Evolutionary conservation across 305 asterid species (phyloP).

Genomic region (Caryopteris hybrid): DNA sequence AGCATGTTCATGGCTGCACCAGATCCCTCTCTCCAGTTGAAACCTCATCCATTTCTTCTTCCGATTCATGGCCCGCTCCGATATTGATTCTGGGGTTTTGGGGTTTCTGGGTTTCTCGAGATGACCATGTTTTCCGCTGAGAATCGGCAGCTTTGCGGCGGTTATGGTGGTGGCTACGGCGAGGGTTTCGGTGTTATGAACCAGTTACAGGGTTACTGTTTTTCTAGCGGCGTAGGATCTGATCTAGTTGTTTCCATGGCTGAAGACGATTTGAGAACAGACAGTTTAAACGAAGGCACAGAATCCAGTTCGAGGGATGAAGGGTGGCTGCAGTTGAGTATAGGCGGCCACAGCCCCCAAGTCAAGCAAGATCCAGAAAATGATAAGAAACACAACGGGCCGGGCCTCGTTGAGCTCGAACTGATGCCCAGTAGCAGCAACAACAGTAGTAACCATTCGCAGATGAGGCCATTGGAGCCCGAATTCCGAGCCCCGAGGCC

Average conservation of each 20-base stretch:
- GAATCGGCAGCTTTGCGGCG: conserved; percentile 20
- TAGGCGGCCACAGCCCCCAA: conserved; percentile 47
- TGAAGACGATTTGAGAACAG: conserved; percentile 42
- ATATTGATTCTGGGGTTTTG: conserved; percentile 15
- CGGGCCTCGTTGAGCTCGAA: conserved; percentile 53
- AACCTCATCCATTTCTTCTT: no score
- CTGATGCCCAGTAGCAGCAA: conserved; percentile 38
- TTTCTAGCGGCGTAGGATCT: conserved; percentile 30
- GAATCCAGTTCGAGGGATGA: conserved; percentile 40
- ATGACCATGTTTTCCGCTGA: conserved; percentile 66
- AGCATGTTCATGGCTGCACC: conserved; percentile 25
- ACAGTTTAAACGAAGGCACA: conserved; percentile 31
- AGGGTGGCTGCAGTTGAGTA: conserved; percentile 75
- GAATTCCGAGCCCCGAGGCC: conserved; percentile 26
- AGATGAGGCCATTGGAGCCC: conserved; percentile 9
- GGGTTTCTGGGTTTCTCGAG: conserved; percentile 26
- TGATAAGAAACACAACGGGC: conserved; percentile 9
- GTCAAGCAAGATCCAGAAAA: not conserved
- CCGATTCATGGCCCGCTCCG: conserved; percentile 30
- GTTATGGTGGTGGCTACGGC: conserved; percentile 17
- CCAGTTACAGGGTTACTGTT: conserved; percentile 26
- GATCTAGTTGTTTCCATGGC: conserved; percentile 26
- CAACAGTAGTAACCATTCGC: conserved; percentile 2
- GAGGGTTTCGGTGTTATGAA: conserved; percentile 29
- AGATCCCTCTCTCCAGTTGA: conserved; percentile 21